Conservation (phyloP, 2,329 filamentous ascomycete species). For the Ceratocystis destructans region DNA sequence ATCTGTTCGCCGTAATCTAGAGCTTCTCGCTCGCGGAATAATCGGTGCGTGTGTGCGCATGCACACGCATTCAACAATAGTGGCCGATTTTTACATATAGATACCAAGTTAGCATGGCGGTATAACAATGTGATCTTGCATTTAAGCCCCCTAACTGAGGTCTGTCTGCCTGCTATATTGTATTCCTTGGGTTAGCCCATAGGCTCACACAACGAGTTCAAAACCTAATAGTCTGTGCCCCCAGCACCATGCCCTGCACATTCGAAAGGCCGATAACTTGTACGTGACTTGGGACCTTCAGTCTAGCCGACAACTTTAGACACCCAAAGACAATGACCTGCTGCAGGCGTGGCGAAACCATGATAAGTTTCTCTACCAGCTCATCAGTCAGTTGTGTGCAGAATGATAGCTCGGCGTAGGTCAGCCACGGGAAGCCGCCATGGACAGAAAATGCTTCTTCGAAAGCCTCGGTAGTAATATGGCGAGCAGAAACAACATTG, state of each 20-base stretch:
- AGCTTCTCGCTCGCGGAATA: too few species aligned
- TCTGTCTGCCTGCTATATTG: background rate
- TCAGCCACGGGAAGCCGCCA: conserved; percentile 51
- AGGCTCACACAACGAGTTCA: background rate
- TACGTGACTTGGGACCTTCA: conserved; percentile 40
- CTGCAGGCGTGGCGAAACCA: conserved; percentile 45
- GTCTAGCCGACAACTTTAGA: conserved; percentile 43
- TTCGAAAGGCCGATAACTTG: conserved; percentile 46
- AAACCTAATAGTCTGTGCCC: background rate
- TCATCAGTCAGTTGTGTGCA: conserved; percentile 53
- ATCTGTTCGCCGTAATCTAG: too few species aligned
- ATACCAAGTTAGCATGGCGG: too few species aligned
- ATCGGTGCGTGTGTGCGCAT: too few species aligned
- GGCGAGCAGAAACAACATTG: conserved; percentile 71
- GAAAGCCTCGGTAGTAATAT: conserved; percentile 61
- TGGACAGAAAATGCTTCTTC: conserved; percentile 54
- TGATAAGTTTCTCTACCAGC: conserved; percentile 49
- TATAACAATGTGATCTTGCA: too few species aligned
- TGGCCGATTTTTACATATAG: too few species aligned
- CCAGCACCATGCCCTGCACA: conserved; percentile 25
- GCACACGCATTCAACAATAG: too few species aligned
- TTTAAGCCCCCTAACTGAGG: too few species aligned
- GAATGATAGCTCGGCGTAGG: conserved; percentile 65
- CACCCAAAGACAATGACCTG: conserved; percentile 51
- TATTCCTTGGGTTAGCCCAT: background rate